Base-by-base conservation (phyloP, 768 basidiomycete genomes). In the Neoboletus subvelutipes region DNA sequence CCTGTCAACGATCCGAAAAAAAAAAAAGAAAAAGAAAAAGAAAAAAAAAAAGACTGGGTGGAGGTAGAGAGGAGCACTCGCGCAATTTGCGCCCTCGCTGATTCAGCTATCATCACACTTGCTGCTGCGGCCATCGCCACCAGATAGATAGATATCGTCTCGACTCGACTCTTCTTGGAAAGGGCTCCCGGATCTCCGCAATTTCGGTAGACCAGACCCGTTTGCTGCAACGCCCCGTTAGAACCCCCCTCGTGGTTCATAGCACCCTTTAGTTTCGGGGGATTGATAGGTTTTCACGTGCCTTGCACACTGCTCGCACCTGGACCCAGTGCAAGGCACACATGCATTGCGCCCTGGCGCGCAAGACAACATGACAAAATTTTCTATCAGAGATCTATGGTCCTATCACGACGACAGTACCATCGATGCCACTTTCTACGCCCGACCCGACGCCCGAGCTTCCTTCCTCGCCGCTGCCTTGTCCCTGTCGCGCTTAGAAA, bases 401-500 rank as follows among this genome's bases (percentile, higher is more conserved):
- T 54, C 52, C 52, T 53, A 59, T 65, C 58, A 65, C 52, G 53
- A 57, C 36, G 41, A 18, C 29, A 29, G 45, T 28, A 50, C 24
- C 34, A 46, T 43, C 45, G 33, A 52, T 57, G n/a, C 28, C 42
- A 43, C 24, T 36, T 31, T 50, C 60, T 71, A 71, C 41, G 62
- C 45, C 51, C 71, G 65, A 51, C 72, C 71, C 45, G 71, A 62
- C 57, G 53, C 53, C 50, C 76, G 69, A 53, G 68, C 73, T 56
- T 80, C 80, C 64, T 81, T 81, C 56, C 77, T 75, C 31, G 79
- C 80, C 26, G 76, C 60, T 28, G 83, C 85, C 67, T 83, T 83
- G 34, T 89, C 86, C 75, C 87, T 88, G 58, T 92, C 90, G 39
- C 92, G 85, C 72, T 91, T 92, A 48, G 83, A 79, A 71, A 94